Evolutionary conservation across 768 basidiomycete genomes (phyloP).

Genomic region (Suillus placidus): DNA sequence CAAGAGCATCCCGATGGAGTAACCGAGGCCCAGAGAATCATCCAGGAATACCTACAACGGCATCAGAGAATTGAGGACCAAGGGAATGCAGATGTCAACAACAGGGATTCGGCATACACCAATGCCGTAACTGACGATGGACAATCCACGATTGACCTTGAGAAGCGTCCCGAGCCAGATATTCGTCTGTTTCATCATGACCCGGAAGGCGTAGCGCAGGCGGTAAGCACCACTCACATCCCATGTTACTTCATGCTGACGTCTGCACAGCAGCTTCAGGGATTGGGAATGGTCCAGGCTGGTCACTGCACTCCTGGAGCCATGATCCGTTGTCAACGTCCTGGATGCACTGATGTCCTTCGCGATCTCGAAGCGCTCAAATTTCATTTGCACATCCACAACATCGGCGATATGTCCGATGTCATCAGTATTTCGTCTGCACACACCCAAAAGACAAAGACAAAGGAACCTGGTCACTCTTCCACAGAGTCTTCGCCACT

Average conservation of each 20-base stretch:
- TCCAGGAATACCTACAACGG: slow-evolving; percentile 6
- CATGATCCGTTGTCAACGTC: slow-evolving; percentile 45
- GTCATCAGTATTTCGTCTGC: not conserved
- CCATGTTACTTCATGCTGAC: slow-evolving; percentile 9
- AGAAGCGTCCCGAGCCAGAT: slow-evolving; percentile 36
- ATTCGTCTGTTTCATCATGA: slow-evolving; percentile 40
- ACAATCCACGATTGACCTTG: slow-evolving; percentile 29
- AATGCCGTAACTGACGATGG: slow-evolving; percentile 17
- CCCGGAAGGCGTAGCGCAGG: slow-evolving; percentile 37
- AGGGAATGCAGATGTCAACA: slow-evolving; percentile 11
- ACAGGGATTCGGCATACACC: slow-evolving; percentile 31
- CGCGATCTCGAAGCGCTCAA: slow-evolving; percentile 46
- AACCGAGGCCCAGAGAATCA: slow-evolving; percentile 27
- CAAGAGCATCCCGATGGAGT: slow-evolving; percentile 5
- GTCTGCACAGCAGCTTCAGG: slow-evolving; percentile 26
- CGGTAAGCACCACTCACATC: slow-evolving; percentile 37
- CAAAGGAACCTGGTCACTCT: not conserved
- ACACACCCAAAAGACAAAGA: not conserved
- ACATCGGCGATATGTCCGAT: slow-evolving; percentile 42
- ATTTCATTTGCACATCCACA: slow-evolving; percentile 60
- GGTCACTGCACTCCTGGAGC: slow-evolving; percentile 34
- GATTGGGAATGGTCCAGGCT: slow-evolving; percentile 26
- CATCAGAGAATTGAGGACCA: slow-evolving; percentile 9
- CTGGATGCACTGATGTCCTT: slow-evolving; percentile 48
- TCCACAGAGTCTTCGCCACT: not conserved